Conservation (phyloP, 225 moss, liverwort and hornwort species). For the Thuidium tamariscinum region DNA sequence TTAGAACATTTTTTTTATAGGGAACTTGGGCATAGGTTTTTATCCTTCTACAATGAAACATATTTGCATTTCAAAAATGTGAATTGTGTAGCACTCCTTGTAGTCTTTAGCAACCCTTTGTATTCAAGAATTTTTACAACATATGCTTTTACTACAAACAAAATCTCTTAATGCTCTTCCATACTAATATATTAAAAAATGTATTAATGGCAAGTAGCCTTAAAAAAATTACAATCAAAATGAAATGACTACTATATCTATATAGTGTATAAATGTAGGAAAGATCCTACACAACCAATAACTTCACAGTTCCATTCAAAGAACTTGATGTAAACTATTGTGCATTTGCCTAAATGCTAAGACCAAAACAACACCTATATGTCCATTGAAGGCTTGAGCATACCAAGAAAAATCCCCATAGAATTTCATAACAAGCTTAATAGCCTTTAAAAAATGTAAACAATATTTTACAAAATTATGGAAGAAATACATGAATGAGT, state of each 20-base stretch:
- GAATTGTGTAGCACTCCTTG: background rate
- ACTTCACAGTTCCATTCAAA: background rate
- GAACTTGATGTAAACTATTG: background rate
- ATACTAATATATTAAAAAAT: background rate
- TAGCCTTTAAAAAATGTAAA: background rate
- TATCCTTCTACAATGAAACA: background rate
- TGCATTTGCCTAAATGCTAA: background rate
- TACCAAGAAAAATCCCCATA: background rate
- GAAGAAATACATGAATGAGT: too few relatives aligned
- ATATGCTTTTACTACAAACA: background rate
- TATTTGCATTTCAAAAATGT: background rate
- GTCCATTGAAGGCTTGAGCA: background rate
- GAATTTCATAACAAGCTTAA: background rate
- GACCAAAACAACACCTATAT: background rate
- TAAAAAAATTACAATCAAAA: background rate
- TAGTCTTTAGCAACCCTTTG: background rate
- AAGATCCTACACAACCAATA: background rate
- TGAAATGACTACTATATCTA: background rate
- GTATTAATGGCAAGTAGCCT: background rate
- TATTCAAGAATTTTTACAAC: background rate
- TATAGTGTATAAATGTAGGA: background rate
- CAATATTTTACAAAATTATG: too few relatives aligned
- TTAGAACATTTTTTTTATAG: fast-evolving
- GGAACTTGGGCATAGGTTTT: fast-evolving
- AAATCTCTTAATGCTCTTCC: background rate